Evolutionary conservation across 495 filamentous ascomycete species (phyloP).

Genomic region (Choiromyces venosus): DNA sequence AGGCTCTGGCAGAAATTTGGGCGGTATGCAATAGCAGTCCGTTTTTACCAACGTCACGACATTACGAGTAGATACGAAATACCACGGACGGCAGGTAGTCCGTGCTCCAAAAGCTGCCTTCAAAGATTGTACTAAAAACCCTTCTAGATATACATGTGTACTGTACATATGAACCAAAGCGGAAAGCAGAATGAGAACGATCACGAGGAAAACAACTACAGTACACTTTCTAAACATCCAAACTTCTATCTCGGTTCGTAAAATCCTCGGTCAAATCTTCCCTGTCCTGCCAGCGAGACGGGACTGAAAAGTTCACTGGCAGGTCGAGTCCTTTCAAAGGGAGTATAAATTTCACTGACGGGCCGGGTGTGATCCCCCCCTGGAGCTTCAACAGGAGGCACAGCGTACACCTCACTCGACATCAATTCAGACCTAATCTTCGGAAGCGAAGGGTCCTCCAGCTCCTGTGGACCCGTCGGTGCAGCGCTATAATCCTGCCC

Average conservation of each 20-base stretch:
- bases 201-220: neutral
- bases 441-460: neutral
- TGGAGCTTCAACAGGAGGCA: neutral
- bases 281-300: neutral
- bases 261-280: neutral
- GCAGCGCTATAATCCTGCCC: neutral
- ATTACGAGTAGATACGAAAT: too few relatives aligned
- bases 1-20: too few relatives aligned
- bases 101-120: neutral
- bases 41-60: too few relatives aligned
- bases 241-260: too few relatives aligned
- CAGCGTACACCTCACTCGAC: neutral
- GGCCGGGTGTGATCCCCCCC: neutral
- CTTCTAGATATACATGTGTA: neutral
- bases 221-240: neutral
- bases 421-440: neutral
- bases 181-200: neutral
- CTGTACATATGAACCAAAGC: neutral
- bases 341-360: neutral
- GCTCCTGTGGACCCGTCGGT: neutral
- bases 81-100: neutral
- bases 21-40: too few relatives aligned
- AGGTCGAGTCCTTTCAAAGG: neutral
- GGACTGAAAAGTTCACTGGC: neutral
- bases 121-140: neutral